Evolutionary conservation across 306 rosid species (phyloP).

Genomic region (Citrullus mucosospermus): DNA sequence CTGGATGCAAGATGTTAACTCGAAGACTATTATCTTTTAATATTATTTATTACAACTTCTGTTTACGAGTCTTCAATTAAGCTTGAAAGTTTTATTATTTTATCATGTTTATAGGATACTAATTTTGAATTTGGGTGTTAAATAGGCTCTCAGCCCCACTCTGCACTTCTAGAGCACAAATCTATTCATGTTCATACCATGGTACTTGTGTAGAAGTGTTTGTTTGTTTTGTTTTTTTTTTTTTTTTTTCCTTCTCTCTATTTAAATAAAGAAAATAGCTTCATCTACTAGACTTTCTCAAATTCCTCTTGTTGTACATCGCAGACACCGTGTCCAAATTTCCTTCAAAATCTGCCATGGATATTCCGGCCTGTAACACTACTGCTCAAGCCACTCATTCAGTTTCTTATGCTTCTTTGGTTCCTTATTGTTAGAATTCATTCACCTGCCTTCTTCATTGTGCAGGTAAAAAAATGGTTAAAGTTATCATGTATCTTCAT

Average conservation of each 20-base stretch:
- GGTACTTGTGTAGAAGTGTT: slow-evolving; percentile 28
- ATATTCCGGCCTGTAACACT: slow-evolving; percentile 53
- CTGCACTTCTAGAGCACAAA: slow-evolving; percentile 49
- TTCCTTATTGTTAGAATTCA: slow-evolving; percentile 62
- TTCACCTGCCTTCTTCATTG: slow-evolving; percentile 74
- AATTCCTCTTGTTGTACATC: slow-evolving; percentile 17
- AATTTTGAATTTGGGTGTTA: slow-evolving; percentile 8
- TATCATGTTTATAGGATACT: not conserved
- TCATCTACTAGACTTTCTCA: not conserved
- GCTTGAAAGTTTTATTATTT: slow-evolving; percentile 8
- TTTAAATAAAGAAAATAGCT: not conserved
- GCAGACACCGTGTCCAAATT: slow-evolving; percentile 67
- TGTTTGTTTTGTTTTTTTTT: not conserved
- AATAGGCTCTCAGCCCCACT: slow-evolving; percentile 81
- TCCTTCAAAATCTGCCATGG: slow-evolving; percentile 36
- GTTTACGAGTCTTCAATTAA: not conserved
- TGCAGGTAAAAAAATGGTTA: slow-evolving; percentile 47
- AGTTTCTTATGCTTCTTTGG: slow-evolving; percentile 71
- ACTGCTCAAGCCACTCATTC: slow-evolving; percentile 68
- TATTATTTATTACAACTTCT: not conserved
- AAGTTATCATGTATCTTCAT: not conserved
- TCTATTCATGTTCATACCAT: slow-evolving; percentile 63
- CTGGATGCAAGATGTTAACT: not conserved
- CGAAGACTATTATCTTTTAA: not conserved
- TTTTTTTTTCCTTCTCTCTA: not conserved